These are phyloP conservation scores for Annulohypoxylon stygium DNA, from an alignment of 495 filamentous ascomycete species.

Conservation along the genomic window DNA sequence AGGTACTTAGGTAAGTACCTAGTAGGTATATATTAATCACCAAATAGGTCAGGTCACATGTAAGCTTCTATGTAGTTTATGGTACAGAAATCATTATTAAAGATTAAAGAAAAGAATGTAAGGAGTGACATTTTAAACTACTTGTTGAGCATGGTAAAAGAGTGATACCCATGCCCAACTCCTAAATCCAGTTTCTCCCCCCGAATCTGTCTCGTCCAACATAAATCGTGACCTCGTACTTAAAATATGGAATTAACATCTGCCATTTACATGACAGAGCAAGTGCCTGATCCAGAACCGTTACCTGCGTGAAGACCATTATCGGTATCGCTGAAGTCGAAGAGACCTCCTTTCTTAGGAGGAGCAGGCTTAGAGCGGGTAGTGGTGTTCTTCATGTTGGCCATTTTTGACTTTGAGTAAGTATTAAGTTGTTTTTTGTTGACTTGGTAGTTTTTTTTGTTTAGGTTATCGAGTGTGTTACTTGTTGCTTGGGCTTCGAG, in stretches of 20 bases:
- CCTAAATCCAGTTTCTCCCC: not conserved
- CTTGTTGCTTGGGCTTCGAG: slow-evolving; percentile 6
- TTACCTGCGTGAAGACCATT: slow-evolving; percentile 15
- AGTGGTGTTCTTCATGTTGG: slow-evolving; percentile 32
- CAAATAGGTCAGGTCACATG: too few species aligned
- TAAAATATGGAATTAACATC: not conserved
- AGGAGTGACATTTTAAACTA: slow-evolving; percentile 22
- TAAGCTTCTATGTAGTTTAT: not conserved
- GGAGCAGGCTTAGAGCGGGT: slow-evolving; percentile 27
- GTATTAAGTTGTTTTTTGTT: not conserved
- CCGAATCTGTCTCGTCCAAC: not conserved
- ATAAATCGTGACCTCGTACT: slow-evolving; percentile 22
- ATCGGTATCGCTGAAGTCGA: slow-evolving; percentile 43
- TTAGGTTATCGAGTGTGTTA: not conserved
- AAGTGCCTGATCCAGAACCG: slow-evolving; percentile 20
- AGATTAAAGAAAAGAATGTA: slow-evolving; percentile 22
- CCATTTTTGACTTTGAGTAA: slow-evolving; percentile 21
- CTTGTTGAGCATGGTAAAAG: slow-evolving; percentile 4
- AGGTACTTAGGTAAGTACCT: too few species aligned
- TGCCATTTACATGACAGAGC: slow-evolving; percentile 37
- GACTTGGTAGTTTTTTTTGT: not conserved
- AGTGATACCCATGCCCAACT: slow-evolving; percentile 4
- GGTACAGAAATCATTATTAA: slow-evolving; percentile 5
- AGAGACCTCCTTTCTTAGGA: slow-evolving; percentile 42
- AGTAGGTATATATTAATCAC: too few species aligned